phyloP scores from a whole-genome alignment of 257 asterid genomes.

The Eucommia ulmoides region DNA sequence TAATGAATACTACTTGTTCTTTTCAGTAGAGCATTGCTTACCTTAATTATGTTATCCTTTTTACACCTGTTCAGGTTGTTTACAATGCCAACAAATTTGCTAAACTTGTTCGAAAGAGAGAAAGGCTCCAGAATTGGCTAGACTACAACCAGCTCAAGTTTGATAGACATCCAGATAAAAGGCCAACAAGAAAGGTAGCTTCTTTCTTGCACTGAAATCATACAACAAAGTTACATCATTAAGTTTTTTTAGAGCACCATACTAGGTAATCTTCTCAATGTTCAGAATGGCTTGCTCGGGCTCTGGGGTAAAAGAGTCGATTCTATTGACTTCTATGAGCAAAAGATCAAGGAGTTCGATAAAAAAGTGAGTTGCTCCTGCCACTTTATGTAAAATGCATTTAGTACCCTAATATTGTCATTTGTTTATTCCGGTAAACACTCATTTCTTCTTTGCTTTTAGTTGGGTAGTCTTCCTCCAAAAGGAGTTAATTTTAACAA shows the following conservation, averaged over 20 bases:
- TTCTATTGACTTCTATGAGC: constrained; percentile 66
- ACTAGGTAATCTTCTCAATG: neutral
- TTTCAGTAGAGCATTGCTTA: neutral
- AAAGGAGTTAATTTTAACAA: too few relatives aligned
- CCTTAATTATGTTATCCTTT: neutral
- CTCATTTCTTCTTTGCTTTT: neutral
- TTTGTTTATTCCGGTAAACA: constrained; percentile 1
- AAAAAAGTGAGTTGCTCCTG: constrained; percentile 34
- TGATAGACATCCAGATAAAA: constrained; percentile 75
- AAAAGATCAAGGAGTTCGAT: constrained; percentile 48
- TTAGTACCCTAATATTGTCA: neutral
- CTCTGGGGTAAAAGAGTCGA: constrained; percentile 73
- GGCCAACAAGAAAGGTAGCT: constrained; percentile 71
- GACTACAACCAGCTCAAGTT: constrained; percentile 88
- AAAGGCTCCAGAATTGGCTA: constrained; percentile 82
- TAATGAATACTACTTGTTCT: neutral
- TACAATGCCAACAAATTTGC: constrained; percentile 83
- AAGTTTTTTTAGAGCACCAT: too few relatives aligned
- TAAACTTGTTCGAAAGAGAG: constrained; percentile 53
- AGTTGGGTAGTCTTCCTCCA: too few relatives aligned
- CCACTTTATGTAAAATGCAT: neutral
- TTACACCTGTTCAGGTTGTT: constrained; percentile 42
- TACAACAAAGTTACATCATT: neutral
- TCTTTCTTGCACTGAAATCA: constrained; percentile 4
- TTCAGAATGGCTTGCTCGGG: constrained; percentile 82